phyloP scores from a whole-genome alignment of 345 rosid genomes.

The Eucalyptus curtisii region DNA sequence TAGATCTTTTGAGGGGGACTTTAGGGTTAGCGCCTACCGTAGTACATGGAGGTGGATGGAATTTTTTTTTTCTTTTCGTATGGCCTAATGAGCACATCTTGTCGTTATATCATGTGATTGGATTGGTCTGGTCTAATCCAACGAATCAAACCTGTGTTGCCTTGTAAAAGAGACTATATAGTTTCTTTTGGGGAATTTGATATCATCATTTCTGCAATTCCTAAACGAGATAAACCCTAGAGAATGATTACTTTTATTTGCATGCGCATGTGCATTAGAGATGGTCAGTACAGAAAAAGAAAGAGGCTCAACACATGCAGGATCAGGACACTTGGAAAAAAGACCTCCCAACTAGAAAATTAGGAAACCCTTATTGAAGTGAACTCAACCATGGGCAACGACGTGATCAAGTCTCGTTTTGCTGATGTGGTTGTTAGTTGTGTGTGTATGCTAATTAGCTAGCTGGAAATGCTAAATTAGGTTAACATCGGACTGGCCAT shows the following conservation, averaged over 20 bases:
- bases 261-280: background rate
- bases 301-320: background rate
- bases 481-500: background rate
- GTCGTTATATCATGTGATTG: background rate
- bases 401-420: background rate
- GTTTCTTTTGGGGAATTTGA: background rate
- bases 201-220: background rate
- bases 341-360: background rate
- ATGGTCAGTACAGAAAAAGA: background rate
- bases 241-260: background rate
- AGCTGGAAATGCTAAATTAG: background rate
- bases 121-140: background rate
- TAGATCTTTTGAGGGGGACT: too few species aligned
- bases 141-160: background rate
- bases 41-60: background rate
- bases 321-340: background rate
- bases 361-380: background rate
- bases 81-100: background rate
- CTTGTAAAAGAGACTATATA: background rate
- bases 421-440: background rate
- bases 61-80: background rate
- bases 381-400: background rate
- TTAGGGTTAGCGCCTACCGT: background rate
- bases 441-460: background rate
- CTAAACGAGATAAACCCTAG: background rate